Percentiles rank a stretch among this genome's conserved stretches.
Conservation (phyloP, 148 eudicot species). For the Silene latifolia region DNA sequence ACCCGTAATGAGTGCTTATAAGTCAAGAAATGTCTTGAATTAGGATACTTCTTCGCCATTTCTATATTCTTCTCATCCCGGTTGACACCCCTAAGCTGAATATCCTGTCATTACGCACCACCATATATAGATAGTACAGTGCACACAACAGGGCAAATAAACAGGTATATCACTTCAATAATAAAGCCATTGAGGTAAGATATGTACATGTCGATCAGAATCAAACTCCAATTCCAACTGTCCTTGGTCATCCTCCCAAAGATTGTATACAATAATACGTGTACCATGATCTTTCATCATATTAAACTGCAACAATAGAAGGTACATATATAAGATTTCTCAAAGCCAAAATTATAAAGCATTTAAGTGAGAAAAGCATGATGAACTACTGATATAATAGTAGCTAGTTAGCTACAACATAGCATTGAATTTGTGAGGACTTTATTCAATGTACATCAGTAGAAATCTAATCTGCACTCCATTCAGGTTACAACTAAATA, state of each 20-base stretch:
- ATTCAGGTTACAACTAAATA: no score
- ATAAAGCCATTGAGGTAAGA: not conserved
- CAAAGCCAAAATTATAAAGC: not conserved
- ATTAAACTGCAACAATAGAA: slow-evolving; percentile 49
- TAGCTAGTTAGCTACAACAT: not conserved
- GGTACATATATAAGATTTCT: not conserved
- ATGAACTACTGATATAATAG: not conserved
- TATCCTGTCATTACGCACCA: slow-evolving; percentile 52
- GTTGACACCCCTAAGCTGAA: slow-evolving; percentile 84
- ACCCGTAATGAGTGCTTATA: slow-evolving; percentile 91
- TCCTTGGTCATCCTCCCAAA: slow-evolving; percentile 97
- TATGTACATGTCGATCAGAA: slow-evolving; percentile 66
- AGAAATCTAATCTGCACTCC: no score
- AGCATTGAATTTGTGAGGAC: no score
- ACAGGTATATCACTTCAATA: not conserved
- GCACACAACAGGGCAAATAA: no score
- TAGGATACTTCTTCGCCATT: slow-evolving; percentile 70
- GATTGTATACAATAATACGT: slow-evolving; percentile 78
- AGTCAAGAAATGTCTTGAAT: slow-evolving; percentile 79
- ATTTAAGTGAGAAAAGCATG: not conserved
- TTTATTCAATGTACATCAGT: no score
- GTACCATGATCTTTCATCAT: slow-evolving; percentile 77
- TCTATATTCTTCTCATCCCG: slow-evolving; percentile 77
- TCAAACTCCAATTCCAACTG: slow-evolving; percentile 75
- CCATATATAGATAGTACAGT: not conserved